Base-by-base conservation (phyloP, 768 basidiomycete species). In the Cystofilobasidium ferigula region DNA sequence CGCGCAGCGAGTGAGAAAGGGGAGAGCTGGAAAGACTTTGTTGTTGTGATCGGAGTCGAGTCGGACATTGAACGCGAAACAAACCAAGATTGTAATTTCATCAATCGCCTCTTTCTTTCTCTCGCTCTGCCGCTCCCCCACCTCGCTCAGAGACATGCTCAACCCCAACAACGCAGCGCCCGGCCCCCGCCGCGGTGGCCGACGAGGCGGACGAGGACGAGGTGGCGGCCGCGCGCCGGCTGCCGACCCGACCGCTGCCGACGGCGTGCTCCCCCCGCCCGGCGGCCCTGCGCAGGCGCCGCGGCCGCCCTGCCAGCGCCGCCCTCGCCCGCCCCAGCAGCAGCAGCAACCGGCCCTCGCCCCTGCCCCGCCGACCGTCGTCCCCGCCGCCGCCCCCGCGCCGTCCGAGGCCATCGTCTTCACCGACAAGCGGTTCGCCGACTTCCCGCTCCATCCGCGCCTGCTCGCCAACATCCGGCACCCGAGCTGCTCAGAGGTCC, bases 361-460 rank as follows among this genome's bases (percentile, higher is more conserved):
- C 12, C 42, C 5, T 43, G 42, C 42, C 42, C 42, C 5, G 20
- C 42, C 45, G 24, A 2, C 45, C 8, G 45, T 3, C 45, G 51
- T 28, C 26, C 28, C 48, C 24, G 24, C 28, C 12, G 9, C 28
- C 7, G 48, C 24, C 24, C n/a, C 24, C 28, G 48, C 48, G 24
- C 48, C 51, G 28, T 30, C 28, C 51, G 6, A 8, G 2, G 51
- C 32, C 5, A 54, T 54, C 51, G 3, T 30, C 28, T 54, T 54
- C 51, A 54, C 51, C 28, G 51, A 54, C 51, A 54, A 54, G 51
- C 28, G 32, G 51, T 54, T 54, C 20, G 10, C 51, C 51, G 51
- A 54, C 51, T 54, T 54, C 30, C 51, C 51, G 9, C 51, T 54
- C 30, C 51, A 54, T 28, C 51, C 51, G 26, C 8, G 9, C 14